phyloP scores from a whole-genome alignment of 331 rosid species.

The Quercus tomentella region DNA sequence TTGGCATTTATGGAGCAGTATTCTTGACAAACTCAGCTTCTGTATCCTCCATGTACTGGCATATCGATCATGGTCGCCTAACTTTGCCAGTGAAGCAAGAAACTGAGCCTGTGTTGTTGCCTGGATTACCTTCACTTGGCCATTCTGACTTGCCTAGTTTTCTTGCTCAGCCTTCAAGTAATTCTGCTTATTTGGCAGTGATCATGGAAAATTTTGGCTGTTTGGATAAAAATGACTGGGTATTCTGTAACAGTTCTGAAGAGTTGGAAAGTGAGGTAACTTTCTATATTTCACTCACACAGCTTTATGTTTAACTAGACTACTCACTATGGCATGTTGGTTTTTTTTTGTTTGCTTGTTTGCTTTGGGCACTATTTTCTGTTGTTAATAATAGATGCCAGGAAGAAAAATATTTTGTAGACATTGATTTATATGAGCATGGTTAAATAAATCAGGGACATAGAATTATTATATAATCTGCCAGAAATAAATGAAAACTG shows the following conservation, averaged over 20 bases:
- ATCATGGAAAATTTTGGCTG: background rate
- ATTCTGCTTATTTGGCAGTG: conserved; percentile 19
- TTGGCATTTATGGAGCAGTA: conserved; percentile 11
- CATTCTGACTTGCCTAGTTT: conserved; percentile 20
- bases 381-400: too few relatives aligned
- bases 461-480: too few relatives aligned
- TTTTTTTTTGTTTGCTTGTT: too few relatives aligned
- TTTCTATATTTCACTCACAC: background rate
- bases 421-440: too few relatives aligned
- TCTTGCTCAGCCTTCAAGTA: conserved; percentile 7
- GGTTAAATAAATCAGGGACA: too few relatives aligned
- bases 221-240: conserved; percentile 23
- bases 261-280: conserved; percentile 29
- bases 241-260: conserved; percentile 26
- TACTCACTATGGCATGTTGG: too few relatives aligned
- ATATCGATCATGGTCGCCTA: background rate
- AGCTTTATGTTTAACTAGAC: too few relatives aligned
- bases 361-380: too few relatives aligned
- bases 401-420: too few relatives aligned
- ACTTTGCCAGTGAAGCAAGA: conserved; percentile 6
- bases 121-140: conserved; percentile 31
- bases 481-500: too few relatives aligned
- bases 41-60: conserved; percentile 13
- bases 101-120: conserved; percentile 4
- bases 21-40: conserved; percentile 22